Percentiles rank a stretch among this genome's conserved stretches.
Evolutionary conservation across 2,329 filamentous ascomycete genomes (phyloP).

Genomic region (Mycocentrospora acerina): DNA sequence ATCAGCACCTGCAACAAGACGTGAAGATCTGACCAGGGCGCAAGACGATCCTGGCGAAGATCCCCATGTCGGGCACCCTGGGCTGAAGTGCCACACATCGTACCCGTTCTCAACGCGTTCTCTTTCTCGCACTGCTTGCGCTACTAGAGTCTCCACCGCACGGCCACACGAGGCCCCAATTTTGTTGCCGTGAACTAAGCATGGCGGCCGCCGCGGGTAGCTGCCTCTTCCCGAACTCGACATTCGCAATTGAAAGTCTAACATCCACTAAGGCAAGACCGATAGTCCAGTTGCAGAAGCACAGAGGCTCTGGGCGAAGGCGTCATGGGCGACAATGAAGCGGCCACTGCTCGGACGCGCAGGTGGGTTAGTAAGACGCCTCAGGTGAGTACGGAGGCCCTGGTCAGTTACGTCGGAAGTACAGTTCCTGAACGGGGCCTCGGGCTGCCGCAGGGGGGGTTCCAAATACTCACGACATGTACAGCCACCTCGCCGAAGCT

Average conservation of each 20-base stretch:
- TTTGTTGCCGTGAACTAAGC: conserved; percentile 8
- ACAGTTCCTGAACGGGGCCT: no score
- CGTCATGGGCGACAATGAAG: not conserved
- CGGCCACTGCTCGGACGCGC: conserved; percentile 18
- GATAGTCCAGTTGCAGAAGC: conserved; percentile 13
- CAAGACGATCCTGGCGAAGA: conserved; percentile 26
- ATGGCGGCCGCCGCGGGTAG: conserved; percentile 19
- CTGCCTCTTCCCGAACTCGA: conserved; percentile 21
- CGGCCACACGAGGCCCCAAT: conserved; percentile 17
- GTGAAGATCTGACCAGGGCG: conserved; percentile 15
- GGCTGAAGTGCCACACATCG: conserved; percentile 10
- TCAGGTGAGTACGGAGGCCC: conserved; percentile 15
- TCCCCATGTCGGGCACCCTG: conserved; percentile 19
- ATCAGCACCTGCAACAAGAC: conserved; percentile 6
- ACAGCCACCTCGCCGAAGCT: no score
- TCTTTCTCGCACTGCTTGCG: conserved; percentile 13
- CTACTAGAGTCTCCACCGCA: conserved; percentile 9
- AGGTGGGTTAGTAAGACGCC: conserved; percentile 3
- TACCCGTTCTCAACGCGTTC: conserved; percentile 6
- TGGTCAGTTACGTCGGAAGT: not conserved
- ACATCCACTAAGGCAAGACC: conserved; percentile 12
- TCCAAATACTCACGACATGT: no score
- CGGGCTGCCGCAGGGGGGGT: no score
- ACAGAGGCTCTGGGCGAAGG: not conserved
- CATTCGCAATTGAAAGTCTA: conserved; percentile 7